Base-by-base conservation (phyloP, 495 filamentous ascomycete genomes). In the Aspergillus ostianus region DNA sequence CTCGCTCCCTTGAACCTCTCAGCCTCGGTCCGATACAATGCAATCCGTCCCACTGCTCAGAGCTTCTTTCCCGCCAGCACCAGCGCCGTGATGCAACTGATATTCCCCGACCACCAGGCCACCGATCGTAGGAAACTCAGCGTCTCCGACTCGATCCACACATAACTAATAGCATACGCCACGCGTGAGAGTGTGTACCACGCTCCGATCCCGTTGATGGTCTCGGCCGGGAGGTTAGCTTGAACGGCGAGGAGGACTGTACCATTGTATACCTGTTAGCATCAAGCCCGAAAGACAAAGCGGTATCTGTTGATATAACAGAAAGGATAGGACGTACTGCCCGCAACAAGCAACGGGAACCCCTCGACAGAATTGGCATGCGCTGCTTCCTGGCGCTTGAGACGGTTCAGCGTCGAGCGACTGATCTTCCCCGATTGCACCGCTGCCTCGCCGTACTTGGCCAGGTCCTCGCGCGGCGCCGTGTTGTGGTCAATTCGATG, bases 361-460 rank as follows among this genome's bases (percentile, higher is more conserved):
- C 77, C 72, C 64, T 84, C 82, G 6, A 82, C 66, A 0, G 76
- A 65, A 63, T 83, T 84, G 12, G 70, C 73, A 60, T 81, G 76
- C 17, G 80, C 77, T 0, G 73, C 67, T 61, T 82, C 79, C 63
- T 70, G 64, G 1, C 80, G 75, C 66, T 76, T 77, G 19, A 85
- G 59, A 65, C 70, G 77, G 32, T 78, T 66, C 45, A 83, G 68
- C 48, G 72, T 69, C 17, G 58, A 53, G 44, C 75, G 74, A 9
- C 67, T 78, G 29, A 85, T 70, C 64, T 82, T 82, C 46, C 80
- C 82, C 23, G 70, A 65, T 41, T 74, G 63, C 17, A 85, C 80
- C 0, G 79, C 79, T 0, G 67, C 72, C 19, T 75, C 67, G 49
- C 80, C 81, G 58, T 77, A 74, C 20, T 74, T 79, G 49, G 59